These are phyloP conservation scores for Botryotinia convoluta DNA, from an alignment of 2,329 filamentous ascomycete genomes.

Conservation along the genomic window DNA sequence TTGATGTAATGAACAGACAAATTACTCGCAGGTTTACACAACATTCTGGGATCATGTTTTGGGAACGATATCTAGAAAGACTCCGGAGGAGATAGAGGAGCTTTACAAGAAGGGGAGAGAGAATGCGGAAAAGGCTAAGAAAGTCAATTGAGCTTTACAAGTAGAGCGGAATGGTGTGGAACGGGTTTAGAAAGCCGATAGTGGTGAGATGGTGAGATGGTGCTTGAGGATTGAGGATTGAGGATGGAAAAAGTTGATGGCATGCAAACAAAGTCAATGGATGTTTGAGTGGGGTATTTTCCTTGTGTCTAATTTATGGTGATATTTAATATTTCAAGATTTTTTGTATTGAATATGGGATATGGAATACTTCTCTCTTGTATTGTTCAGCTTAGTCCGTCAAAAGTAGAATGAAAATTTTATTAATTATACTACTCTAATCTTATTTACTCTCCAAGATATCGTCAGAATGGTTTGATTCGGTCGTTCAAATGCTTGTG, in stretches of 20 bases:
- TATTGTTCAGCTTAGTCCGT: background rate
- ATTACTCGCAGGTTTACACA: slow-evolving; percentile 10
- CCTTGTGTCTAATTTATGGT: background rate
- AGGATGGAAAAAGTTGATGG: background rate
- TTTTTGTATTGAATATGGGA: background rate
- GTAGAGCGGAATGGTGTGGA: background rate
- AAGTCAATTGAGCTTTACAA: background rate
- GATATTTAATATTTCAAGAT: background rate
- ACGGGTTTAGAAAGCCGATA: background rate
- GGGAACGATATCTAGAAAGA: background rate
- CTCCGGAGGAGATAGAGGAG: background rate
- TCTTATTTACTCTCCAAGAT: background rate
- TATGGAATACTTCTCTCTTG: background rate
- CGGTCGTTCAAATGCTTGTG: background rate
- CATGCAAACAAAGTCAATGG: background rate
- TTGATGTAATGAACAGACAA: background rate
- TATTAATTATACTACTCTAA: background rate
- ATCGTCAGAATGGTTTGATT: background rate
- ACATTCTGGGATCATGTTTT: slow-evolving; percentile 13
- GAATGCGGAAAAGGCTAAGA: slow-evolving; percentile 2
- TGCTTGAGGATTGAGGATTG: background rate
- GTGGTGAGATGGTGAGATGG: background rate
- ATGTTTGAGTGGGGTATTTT: background rate
- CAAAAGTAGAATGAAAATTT: background rate
- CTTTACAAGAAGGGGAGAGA: slow-evolving; percentile 6